phyloP scores from a whole-genome alignment of 1,139 yeast species.

The Trichomonascaceae sp. region DNA sequence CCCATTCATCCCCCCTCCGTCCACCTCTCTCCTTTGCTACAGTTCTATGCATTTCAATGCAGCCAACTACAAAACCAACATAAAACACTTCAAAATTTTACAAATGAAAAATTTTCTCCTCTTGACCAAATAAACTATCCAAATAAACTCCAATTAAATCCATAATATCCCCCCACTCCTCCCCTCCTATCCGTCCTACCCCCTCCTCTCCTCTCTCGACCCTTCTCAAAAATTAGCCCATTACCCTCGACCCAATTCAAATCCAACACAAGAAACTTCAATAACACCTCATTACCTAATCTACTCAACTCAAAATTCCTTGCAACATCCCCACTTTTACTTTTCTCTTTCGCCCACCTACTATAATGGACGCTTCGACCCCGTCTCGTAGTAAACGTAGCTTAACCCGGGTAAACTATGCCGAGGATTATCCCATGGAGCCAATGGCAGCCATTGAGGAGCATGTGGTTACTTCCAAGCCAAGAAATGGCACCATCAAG shows the following conservation, averaged over 20 bases:
- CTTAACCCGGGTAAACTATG: constrained; percentile 27
- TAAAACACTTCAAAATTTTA: too few relatives aligned
- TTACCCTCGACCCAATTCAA: background rate
- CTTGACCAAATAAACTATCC: background rate
- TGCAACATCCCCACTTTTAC: background rate
- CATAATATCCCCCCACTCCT: background rate
- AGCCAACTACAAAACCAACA: too few relatives aligned
- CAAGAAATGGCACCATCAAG: constrained; percentile 1
- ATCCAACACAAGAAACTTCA: background rate
- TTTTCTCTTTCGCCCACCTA: background rate
- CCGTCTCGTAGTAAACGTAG: constrained; percentile 22
- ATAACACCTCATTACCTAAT: background rate
- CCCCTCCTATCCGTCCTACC: background rate
- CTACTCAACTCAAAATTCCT: background rate
- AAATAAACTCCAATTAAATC: too few relatives aligned
- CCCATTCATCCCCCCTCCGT: too few relatives aligned
- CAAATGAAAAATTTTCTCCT: too few relatives aligned
- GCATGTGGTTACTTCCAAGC: constrained; percentile 1
- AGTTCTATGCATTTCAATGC: too few relatives aligned
- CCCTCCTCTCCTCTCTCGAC: background rate
- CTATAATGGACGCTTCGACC: constrained; percentile 6
- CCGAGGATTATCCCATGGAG: constrained; percentile 21
- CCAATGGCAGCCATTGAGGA: background rate
- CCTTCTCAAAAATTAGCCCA: background rate
- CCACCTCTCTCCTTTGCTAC: too few relatives aligned